phyloP scores from a whole-genome alignment of 148 eudicot species.

The Rhododendron molle region DNA sequence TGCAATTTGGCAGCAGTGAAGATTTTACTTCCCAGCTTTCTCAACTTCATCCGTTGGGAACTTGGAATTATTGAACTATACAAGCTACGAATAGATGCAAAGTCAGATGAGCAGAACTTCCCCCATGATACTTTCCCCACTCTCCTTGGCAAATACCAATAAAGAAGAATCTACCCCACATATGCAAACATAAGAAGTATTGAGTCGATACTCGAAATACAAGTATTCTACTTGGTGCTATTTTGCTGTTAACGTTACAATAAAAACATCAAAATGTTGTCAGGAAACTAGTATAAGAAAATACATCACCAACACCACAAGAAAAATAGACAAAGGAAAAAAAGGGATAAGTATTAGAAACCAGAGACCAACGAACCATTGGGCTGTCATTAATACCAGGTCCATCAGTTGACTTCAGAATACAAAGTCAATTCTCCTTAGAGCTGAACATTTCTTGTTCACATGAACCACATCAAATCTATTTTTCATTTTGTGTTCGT shows the following conservation, averaged over 20 bases:
- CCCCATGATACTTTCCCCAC: constrained; percentile 13
- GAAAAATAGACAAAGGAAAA: too few species aligned
- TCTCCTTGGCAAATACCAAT: not conserved
- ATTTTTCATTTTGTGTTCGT: not conserved
- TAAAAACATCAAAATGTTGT: not conserved
- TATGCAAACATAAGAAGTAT: not conserved
- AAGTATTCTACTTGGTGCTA: not conserved
- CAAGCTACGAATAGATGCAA: not conserved
- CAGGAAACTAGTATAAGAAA: not conserved
- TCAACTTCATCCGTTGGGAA: not conserved
- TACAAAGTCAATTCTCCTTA: not conserved
- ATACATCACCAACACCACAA: not conserved
- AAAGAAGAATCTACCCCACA: not conserved
- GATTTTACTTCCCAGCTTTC: not conserved
- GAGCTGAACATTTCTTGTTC: not conserved
- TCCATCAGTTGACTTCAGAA: not conserved
- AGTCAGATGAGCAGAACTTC: not conserved
- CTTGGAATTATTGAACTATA: not conserved
- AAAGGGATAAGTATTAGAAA: not conserved
- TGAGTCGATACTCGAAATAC: not conserved
- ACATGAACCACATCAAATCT: not conserved
- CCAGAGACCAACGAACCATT: not conserved
- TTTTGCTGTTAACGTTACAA: not conserved
- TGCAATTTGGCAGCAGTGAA: constrained; percentile 11
- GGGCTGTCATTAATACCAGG: not conserved